Percentiles rank a stretch among this genome's conserved stretches.
Evolutionary conservation across 495 filamentous ascomycete genomes (phyloP).

Genomic region (Aspergillus bridgeri): DNA sequence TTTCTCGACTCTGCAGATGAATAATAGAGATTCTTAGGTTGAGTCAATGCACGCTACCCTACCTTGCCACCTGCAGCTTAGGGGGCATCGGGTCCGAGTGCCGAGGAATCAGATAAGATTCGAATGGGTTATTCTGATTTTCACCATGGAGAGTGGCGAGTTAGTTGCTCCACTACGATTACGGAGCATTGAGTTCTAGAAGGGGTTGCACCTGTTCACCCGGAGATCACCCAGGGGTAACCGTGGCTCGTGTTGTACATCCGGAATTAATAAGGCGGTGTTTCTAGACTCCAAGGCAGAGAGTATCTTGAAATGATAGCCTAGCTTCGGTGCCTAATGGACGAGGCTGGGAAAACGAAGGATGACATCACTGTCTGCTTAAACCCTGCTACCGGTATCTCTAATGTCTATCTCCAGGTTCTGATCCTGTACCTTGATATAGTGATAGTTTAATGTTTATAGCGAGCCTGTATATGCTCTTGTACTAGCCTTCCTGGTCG

Average conservation of each 20-base stretch:
- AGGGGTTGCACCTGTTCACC: background rate
- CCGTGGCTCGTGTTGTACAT: background rate
- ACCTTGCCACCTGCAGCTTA: background rate
- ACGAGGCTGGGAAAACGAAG: background rate
- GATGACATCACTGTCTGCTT: background rate
- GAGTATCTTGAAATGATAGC: background rate
- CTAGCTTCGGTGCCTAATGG: too few relatives aligned
- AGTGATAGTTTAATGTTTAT: background rate
- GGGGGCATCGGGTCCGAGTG: background rate
- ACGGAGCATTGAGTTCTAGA: slow-evolving; percentile 5
- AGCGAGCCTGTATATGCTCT: too few relatives aligned
- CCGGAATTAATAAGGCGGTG: background rate
- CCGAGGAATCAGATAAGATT: background rate
- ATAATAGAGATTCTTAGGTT: background rate
- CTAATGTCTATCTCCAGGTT: background rate
- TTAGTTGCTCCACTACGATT: background rate
- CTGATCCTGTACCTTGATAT: too few relatives aligned
- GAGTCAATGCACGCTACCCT: too few relatives aligned
- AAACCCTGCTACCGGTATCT: background rate
- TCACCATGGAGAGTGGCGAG: background rate
- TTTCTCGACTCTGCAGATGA: background rate
- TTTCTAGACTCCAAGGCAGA: background rate
- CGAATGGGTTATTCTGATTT: background rate
- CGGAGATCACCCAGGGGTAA: background rate
- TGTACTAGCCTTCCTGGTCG: background rate